phyloP scores from a whole-genome alignment of 495 filamentous ascomycete species.

The Podospora comata region DNA sequence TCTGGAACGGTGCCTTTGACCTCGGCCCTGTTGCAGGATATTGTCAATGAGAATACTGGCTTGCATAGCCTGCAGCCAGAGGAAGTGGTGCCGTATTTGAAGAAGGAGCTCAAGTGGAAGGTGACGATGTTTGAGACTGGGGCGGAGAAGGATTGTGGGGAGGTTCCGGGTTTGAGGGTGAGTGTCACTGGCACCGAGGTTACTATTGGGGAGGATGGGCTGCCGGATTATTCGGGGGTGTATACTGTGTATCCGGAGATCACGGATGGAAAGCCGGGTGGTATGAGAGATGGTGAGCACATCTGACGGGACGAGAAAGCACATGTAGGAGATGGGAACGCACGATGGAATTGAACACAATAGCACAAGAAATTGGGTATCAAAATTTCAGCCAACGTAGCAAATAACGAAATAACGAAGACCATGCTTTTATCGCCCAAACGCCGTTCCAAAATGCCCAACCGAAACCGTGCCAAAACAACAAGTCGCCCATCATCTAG shows the following conservation, averaged over 20 bases:
- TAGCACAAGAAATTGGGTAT: slow-evolving; percentile 24
- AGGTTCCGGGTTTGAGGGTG: slow-evolving; percentile 36
- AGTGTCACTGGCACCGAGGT: slow-evolving; percentile 40
- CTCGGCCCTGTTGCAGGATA: slow-evolving; percentile 38
- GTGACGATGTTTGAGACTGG: slow-evolving; percentile 34
- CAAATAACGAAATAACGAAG: neutral
- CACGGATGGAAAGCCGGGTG: slow-evolving; percentile 36
- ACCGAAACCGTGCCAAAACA: slow-evolving; percentile 4
- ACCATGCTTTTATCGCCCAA: slow-evolving; percentile 18
- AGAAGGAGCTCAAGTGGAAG: slow-evolving; percentile 35
- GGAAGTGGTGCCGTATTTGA: slow-evolving; percentile 39
- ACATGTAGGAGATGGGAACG: too few species aligned
- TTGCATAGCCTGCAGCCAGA: slow-evolving; percentile 25
- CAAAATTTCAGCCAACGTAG: slow-evolving; percentile 12
- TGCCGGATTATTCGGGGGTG: slow-evolving; percentile 34
- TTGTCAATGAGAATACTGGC: slow-evolving; percentile 29
- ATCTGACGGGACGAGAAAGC: slow-evolving; percentile 44
- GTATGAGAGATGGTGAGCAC: slow-evolving; percentile 77
- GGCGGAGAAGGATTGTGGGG: slow-evolving; percentile 28
- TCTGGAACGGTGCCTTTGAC: slow-evolving; percentile 45
- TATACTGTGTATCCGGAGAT: slow-evolving; percentile 37
- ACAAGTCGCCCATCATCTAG: slow-evolving; percentile 25
- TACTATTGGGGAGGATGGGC: slow-evolving; percentile 29
- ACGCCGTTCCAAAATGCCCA: slow-evolving; percentile 20
- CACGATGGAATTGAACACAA: neutral